Evolutionary conservation across 208 protist genomes (phyloP), one percentile per base, ranked within the genome.

Genomic region (Phytomonas francai): DNA sequence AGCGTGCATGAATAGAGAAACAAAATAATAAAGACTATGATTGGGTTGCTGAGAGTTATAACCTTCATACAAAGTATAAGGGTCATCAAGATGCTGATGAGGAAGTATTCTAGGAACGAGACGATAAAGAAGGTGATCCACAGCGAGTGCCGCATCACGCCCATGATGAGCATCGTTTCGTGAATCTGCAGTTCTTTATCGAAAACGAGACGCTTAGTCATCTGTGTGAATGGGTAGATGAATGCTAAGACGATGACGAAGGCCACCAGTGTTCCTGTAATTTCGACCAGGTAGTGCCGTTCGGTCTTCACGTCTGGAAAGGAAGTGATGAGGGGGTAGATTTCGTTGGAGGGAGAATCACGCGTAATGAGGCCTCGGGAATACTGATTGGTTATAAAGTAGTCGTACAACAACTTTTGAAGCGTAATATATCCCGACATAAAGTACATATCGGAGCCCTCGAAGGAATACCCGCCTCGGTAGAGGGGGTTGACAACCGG

Each of bases 161-260:
- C 89, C 89, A 95, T 95, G 72, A 95, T 93, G 33, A 92, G 76
- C 81, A 93, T 85, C 32, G 84, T 80, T 70, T 95, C 84, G 7
- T 84, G 80, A 22, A 95, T 70, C 12, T 84, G 85, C 67, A 92
- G 57, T 70, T 95, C 90, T 73, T 95, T 95, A 64, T 95, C 87
- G 39, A 88, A 56, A 31, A 95, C 89, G 49, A 95, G 74, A 25
- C 83, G 83, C 74, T 86, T 90, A 30, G 84, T 86, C 77, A 86
- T 80, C 78, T 88, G 85, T 14, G 83, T 83, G 2, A 95, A 76
- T n/a, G 71, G 71, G 71, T 76, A 76, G 54, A 93, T 65, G 58
- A 88, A 81, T 6, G 68, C 62, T 19, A 93, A 63, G 14, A 88
- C 82, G 63, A 93, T 31, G n/a, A 93, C 62, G 57, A 88, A 80